Evolutionary conservation across 176 grass and related monocot genomes (phyloP), one percentile per base, ranked within the genome.

Genomic region (Eleusine coracana): DNA sequence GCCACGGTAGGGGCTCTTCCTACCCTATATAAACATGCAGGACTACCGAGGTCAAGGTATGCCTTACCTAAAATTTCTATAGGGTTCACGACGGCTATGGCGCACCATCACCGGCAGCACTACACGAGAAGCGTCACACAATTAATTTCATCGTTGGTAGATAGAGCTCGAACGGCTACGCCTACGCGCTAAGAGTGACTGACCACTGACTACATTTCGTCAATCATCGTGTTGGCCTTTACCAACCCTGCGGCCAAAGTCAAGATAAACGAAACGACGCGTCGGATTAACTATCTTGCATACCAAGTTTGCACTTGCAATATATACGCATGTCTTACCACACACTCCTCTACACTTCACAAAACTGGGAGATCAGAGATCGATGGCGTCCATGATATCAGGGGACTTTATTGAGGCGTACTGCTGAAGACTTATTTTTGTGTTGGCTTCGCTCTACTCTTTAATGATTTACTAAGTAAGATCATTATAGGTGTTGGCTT

Each of bases 341-440:
- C 44, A 15, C 68, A 5, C 48, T 44, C 17, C 17, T 16, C 0
- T 17, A 11, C 41, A 10, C 39, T 41, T 12, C 13, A 11, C 13
- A 56, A 16, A 52, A 15, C 13, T 2, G 46, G 10, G 28, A 38
- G 56, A 1, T 59, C 55, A 21, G 20, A 6, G 67, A 88, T 25
- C 25, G 25, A 25, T 88, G 80, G 59, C 75, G 54, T 88, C 86
- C 46, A 88, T 88, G 74, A 71, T 68, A 44, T 51, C 58, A 7
- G 74, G 86, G 29, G 74, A 88, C 46, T 73, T 88, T 13, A 68
- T 6, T 23, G 38, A 67, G 74, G 86, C 80, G 14, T 78, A 83
- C 74, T 88, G 46, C 46, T 44, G 74, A 88, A 29, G 74, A 88
- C 25, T 25, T 25, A 25, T 25, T 25, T 25, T 25, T 25, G 25